Evolutionary conservation across 345 rosid species (phyloP).

Genomic region (Ailanthus altissimus): DNA sequence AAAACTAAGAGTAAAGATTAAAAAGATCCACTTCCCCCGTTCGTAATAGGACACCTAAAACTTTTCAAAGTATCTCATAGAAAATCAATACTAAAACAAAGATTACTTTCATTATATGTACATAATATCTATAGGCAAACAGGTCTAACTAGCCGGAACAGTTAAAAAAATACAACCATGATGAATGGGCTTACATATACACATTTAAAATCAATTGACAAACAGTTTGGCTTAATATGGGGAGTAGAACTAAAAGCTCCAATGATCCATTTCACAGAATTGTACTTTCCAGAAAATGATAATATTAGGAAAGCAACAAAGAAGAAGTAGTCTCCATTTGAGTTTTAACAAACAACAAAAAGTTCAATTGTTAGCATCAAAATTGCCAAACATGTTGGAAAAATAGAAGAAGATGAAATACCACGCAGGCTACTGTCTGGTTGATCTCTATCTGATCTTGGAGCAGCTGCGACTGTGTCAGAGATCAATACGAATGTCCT

Average conservation of each 20-base stretch:
- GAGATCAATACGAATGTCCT: slow-evolving; percentile 81
- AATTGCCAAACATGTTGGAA: not conserved
- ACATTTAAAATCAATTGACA: not conserved
- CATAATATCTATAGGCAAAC: not conserved
- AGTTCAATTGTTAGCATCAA: not conserved
- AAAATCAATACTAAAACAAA: not conserved
- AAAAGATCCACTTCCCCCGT: not conserved
- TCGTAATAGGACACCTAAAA: not conserved
- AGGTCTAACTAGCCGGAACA: not conserved
- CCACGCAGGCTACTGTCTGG: slow-evolving; percentile 72
- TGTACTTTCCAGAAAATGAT: not conserved
- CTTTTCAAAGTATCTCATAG: not conserved
- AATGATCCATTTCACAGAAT: not conserved
- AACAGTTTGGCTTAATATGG: not conserved
- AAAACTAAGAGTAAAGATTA: not conserved
- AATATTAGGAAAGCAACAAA: not conserved
- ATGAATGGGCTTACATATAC: not conserved
- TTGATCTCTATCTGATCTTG: slow-evolving; percentile 55
- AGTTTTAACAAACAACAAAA: not conserved
- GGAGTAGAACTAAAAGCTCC: not conserved
- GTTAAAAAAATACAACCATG: not conserved
- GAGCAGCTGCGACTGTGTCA: slow-evolving; percentile 62
- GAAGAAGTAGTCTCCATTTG: not conserved
- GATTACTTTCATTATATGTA: not conserved
- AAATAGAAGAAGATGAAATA: slow-evolving; percentile 25